phyloP scores from a whole-genome alignment of 768 basidiomycete genomes.

The Phanerochaete sordida region DNA sequence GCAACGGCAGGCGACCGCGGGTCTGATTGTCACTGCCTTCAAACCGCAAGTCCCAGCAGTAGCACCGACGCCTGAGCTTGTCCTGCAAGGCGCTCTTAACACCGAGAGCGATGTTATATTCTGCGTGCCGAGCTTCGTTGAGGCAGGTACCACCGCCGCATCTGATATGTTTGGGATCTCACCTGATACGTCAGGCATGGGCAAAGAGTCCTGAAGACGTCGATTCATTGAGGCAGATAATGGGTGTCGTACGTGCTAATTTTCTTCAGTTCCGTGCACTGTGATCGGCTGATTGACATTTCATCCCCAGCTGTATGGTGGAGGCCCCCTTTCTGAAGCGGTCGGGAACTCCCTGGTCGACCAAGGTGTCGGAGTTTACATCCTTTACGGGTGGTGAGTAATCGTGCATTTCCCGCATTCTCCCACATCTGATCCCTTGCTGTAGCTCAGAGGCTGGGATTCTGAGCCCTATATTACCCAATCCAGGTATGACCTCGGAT shows the following conservation, averaged over 20 bases:
- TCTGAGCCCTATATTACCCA: too few relatives aligned
- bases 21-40: constrained; percentile 18
- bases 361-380: constrained; percentile 7
- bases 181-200: constrained; percentile 14
- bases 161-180: not conserved
- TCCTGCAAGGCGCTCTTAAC: constrained; percentile 16
- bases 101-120: constrained; percentile 19
- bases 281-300: not conserved
- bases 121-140: constrained; percentile 25
- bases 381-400: constrained; percentile 13
- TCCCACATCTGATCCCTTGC: constrained; percentile 6
- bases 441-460: not conserved
- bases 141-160: constrained; percentile 5
- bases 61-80: constrained; percentile 19
- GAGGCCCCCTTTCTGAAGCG: constrained; percentile 13
- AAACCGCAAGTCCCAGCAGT: constrained; percentile 20
- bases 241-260: constrained; percentile 15
- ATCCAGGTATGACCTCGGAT: too few relatives aligned
- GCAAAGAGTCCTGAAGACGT: constrained; percentile 22
- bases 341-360: constrained; percentile 12
- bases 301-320: constrained; percentile 13
- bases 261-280: not conserved
- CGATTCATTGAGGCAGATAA: not conserved
- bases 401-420: not conserved
- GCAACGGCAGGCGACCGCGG: too few relatives aligned